Evolutionary conservation across 805 yeast species (phyloP).

Genomic region (Saturnispora diversa): DNA sequence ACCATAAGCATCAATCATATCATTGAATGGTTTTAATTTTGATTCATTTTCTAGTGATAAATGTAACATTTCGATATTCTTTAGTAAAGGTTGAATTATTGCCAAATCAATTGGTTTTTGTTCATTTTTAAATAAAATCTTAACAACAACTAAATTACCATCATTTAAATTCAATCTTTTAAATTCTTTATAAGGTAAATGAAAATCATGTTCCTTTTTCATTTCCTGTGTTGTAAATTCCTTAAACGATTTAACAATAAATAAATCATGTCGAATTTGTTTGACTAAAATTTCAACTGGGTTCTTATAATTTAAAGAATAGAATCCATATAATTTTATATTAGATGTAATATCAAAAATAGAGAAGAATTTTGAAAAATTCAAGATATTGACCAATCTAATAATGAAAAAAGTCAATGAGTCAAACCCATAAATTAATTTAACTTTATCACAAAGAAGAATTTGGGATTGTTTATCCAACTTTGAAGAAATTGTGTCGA

Average conservation of each 20-base stretch:
- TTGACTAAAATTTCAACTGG: slow-evolving; percentile 28
- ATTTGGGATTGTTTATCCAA: slow-evolving; percentile 18
- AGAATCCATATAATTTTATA: slow-evolving; percentile 27
- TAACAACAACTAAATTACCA: slow-evolving; percentile 27
- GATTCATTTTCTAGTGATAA: slow-evolving; percentile 25
- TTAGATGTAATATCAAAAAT: slow-evolving; percentile 28
- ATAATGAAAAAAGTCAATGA: slow-evolving; percentile 21
- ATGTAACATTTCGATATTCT: slow-evolving; percentile 24
- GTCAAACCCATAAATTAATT: slow-evolving; percentile 23
- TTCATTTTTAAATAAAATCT: slow-evolving; percentile 26
- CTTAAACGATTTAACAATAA: slow-evolving; percentile 26
- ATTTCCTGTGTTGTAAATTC: slow-evolving; percentile 27
- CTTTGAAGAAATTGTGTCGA: slow-evolving; percentile 15
- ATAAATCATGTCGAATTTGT: slow-evolving; percentile 26
- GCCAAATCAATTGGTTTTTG: slow-evolving; percentile 26
- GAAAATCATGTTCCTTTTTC: slow-evolving; percentile 29
- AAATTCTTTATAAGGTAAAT: slow-evolving; percentile 28
- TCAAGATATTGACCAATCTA: slow-evolving; percentile 19
- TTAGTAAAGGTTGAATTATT: slow-evolving; percentile 22
- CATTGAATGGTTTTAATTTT: slow-evolving; percentile 25
- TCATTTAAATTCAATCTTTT: slow-evolving; percentile 24
- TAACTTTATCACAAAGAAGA: slow-evolving; percentile 23
- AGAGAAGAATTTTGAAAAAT: slow-evolving; percentile 24
- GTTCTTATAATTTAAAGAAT: slow-evolving; percentile 21
- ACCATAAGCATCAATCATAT: slow-evolving; percentile 23